Evolutionary conservation across 78 protist genomes (phyloP), one percentile per base, ranked within the genome.

Genomic region (Dictyostelium firmibasis): DNA sequence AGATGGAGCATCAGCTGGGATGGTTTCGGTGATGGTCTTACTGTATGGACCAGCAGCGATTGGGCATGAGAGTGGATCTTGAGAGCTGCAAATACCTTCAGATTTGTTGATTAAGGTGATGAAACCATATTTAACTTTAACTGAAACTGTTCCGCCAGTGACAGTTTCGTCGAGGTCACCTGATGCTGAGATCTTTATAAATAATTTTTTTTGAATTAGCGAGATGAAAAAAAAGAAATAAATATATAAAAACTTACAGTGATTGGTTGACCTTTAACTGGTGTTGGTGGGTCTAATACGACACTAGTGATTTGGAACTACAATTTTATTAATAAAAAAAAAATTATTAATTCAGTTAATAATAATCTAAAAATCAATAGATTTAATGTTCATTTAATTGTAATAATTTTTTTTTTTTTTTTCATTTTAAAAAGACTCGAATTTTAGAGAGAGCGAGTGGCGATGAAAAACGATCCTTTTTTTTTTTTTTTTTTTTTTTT

Each of bases 41-140:
- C 18, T 29, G 84, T 81, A 83, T 4, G 50, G 10, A 79, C 86
- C 95, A 44, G 91, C 76, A 8, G 43, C 41, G 27, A 83, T 57
- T 84, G 89, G 89, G 31, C 91, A 91, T 60, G 86, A 3, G 20
- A 41, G 2, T 83, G 83, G 86, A 67, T 79, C 41, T 27, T 67
- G 16, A 2, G 50, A 5, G 1, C 29, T n/a, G 83, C 95, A 91
- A 25, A 91, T 36, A 16, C 0, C 25, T n/a, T 64, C 67, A 10
- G 35, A 18, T 53, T 82, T 13, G 27, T 82, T 74, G 85, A 82
- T 9, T 2, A 91, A 7, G 0, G 95, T 91, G 4, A 82, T 81
- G 89, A 91, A 84, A 31, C 95, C 95, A 41, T 82, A 91, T 60
- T 72, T 91, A 33, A 91, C 74, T 10, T 25, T 7, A 38, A 83